A percentile compares a stretch with the other conserved stretches of the same genome.
These are phyloP conservation scores for Aspergillus brunneoviolaceus DNA, from an alignment of 2,329 filamentous ascomycete species.

Conservation along the genomic window DNA sequence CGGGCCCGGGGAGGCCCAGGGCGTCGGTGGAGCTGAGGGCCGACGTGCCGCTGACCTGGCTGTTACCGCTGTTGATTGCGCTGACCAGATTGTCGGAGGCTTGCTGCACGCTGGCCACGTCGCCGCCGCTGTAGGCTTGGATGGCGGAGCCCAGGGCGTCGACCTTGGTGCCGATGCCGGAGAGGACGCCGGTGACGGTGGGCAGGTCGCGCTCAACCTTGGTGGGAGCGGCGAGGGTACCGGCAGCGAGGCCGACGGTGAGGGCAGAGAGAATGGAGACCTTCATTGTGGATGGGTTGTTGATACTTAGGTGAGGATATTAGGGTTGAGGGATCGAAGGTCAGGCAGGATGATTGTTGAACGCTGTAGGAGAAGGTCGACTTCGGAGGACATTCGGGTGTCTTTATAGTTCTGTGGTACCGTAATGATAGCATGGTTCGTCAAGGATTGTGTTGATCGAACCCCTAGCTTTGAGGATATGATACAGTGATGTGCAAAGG, in stretches of 20 bases:
- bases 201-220: constrained; percentile 13
- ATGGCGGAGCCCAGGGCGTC: constrained; percentile 12
- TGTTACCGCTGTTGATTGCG: constrained; percentile 14
- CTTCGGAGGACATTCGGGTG: background rate
- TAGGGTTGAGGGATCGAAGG: background rate
- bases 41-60: constrained; percentile 7
- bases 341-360: background rate
- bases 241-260: constrained; percentile 9
- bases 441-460: background rate
- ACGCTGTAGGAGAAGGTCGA: background rate
- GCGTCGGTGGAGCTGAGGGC: constrained; percentile 12
- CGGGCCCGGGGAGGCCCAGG: constrained; percentile 14
- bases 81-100: constrained; percentile 14
- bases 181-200: constrained; percentile 13
- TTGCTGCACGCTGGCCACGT: constrained; percentile 6
- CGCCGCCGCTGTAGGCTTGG: constrained; percentile 12
- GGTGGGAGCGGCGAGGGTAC: constrained; percentile 13
- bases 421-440: background rate
- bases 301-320: background rate
- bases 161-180: constrained; percentile 16
- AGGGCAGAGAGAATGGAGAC: constrained; percentile 6
- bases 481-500: background rate
- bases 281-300: constrained; percentile 8
- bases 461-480: background rate
- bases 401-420: background rate